Evolutionary conservation across 495 filamentous ascomycete species (phyloP), one percentile per base, ranked within the genome.

Genomic region (Astrocystis sublimbata): DNA sequence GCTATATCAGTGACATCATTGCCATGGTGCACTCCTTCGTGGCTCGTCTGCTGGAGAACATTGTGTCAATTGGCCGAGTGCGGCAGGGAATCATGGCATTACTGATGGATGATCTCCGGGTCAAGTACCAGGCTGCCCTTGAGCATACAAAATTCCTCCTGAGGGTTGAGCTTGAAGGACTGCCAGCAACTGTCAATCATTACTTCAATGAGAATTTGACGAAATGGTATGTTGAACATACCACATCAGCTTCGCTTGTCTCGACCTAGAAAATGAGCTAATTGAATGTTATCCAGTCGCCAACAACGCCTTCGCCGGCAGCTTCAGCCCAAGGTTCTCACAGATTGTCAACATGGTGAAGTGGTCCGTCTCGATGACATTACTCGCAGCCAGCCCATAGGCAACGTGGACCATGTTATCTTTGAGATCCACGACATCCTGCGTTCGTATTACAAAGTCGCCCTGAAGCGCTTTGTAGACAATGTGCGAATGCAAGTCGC

Each of bases 371-470:
- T 42, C 40, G 6, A 42, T 4, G 40, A 42, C 15, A n/a, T 42
- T n/a, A n/a, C 40, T n/a, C 40, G 17, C 4, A 42, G 17, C 40
- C 40, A 42, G 10, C 40, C 40, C 17, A 8, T 42, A 23, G 47
- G 26, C 15, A 78, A 72, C 57, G 59, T 61, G 1, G 67, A 76
- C 3, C 69, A 76, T 60, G 63, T 62, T n/a, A 56, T 76, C 23
- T 63, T 70, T 26, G 73, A 78, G 38, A 67, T 78, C 13, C 74
- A 79, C 50, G 82, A 89, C 61, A 80, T 83, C n/a, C 69, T 88
- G 3, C 57, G 80, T 50, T 71, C 79, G 1, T 89, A 89, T 66
- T 89, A 89, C 74, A 81, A 82, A 41, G 83, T 88, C 0, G 78
- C 83, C 0, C 71, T 63, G 19, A 83, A 82, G 57, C 73, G 81